These are phyloP conservation scores for Lodderomyces parapsilosis DNA, from an alignment of 1,139 yeast genomes.

Conservation along the genomic window DNA sequence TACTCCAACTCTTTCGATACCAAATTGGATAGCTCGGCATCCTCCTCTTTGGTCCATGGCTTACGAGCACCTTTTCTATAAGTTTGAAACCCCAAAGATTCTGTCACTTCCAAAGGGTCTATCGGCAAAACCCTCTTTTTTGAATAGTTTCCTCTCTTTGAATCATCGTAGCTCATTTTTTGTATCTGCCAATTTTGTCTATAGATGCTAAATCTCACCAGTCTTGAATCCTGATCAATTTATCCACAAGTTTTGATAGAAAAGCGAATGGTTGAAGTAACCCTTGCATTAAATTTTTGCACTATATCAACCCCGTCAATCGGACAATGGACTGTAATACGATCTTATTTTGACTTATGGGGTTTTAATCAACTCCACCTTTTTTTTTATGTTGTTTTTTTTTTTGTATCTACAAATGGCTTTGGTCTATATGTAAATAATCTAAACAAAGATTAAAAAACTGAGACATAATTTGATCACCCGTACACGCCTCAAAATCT, in stretches of 20 bases:
- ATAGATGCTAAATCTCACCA: too few species aligned
- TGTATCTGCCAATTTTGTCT: neutral
- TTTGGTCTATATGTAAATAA: too few species aligned
- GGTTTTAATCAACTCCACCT: neutral
- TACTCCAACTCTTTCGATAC: conserved; percentile 5
- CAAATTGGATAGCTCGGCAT: conserved; percentile 35
- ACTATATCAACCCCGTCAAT: too few species aligned
- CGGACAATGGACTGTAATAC: too few species aligned
- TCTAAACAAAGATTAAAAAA: too few species aligned
- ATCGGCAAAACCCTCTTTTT: conserved; percentile 33
- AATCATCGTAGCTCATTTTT: conserved; percentile 1
- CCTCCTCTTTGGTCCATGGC: conserved; percentile 72
- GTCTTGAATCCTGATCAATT: too few species aligned
- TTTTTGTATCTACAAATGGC: neutral
- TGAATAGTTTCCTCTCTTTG: neutral
- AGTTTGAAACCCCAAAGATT: conserved; percentile 74
- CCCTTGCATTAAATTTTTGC: too few species aligned
- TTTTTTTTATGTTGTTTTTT: neutral
- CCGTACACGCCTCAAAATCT: neutral
- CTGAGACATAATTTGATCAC: too few species aligned
- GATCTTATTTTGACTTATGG: neutral
- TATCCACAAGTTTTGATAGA: too few species aligned
- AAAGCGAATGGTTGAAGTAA: too few species aligned
- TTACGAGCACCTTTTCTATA: conserved; percentile 61
- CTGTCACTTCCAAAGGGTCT: conserved; percentile 68